Conservation (phyloP, 2,329 filamentous ascomycete species). For the Ustulina deusta region DNA sequence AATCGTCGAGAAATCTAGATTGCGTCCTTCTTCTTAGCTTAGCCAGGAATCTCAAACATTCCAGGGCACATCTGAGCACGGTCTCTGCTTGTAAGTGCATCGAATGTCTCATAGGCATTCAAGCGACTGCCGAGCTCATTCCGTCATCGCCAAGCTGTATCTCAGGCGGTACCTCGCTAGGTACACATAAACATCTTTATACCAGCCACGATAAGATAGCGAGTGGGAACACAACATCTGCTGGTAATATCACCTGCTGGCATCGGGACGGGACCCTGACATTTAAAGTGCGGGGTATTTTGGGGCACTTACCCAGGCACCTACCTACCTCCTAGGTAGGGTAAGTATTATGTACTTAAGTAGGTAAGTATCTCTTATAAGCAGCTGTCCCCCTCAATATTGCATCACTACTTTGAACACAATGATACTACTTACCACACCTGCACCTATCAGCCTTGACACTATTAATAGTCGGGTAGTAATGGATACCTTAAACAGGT, state of each 20-base stretch:
- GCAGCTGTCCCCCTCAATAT: background rate
- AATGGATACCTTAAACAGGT: background rate
- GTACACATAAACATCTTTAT: background rate
- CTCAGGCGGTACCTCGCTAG: background rate
- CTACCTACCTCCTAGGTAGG: no score
- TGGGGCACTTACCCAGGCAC: background rate
- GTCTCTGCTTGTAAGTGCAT: no score
- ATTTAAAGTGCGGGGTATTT: constrained; percentile 30
- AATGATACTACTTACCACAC: background rate
- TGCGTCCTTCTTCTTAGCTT: no score
- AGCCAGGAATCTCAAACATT: no score
- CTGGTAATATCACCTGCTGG: background rate
- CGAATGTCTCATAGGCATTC: no score
- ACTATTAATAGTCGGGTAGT: background rate
- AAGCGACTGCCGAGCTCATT: background rate
- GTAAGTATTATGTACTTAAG: background rate
- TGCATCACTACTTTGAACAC: background rate
- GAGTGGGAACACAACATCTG: background rate
- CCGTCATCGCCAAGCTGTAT: background rate
- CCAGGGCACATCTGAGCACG: no score
- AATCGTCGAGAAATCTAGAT: no score
- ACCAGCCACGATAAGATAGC: constrained; percentile 28
- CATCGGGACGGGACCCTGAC: background rate
- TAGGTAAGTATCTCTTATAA: background rate
- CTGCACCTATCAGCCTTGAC: background rate